phyloP scores from a whole-genome alignment of 2,329 filamentous ascomycete genomes.

The Elsinoe ampelina region DNA sequence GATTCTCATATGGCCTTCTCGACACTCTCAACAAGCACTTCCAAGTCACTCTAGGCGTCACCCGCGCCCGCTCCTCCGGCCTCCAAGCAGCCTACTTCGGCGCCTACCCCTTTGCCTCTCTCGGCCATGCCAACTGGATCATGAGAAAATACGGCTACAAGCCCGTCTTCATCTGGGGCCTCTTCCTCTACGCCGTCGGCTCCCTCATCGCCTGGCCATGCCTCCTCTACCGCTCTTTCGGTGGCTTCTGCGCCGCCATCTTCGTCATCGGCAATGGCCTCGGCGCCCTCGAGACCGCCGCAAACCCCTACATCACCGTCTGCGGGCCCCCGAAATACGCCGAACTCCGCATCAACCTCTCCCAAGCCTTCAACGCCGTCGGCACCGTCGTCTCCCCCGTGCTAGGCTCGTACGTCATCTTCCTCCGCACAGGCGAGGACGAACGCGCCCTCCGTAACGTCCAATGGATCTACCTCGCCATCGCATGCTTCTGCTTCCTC shows the following conservation, averaged over 20 bases:
- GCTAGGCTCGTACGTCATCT: slow-evolving; percentile 53
- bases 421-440: slow-evolving; percentile 44
- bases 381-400: slow-evolving; percentile 52
- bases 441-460: slow-evolving; percentile 47
- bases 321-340: slow-evolving; percentile 52
- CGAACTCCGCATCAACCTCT: slow-evolving; percentile 50
- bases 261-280: slow-evolving; percentile 46
- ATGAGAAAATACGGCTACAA: slow-evolving; percentile 42
- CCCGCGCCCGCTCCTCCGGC: slow-evolving; percentile 35
- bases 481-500: slow-evolving; percentile 50
- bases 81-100: slow-evolving; percentile 43
- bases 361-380: slow-evolving; percentile 50
- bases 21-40: slow-evolving; percentile 39
- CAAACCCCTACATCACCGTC: slow-evolving; percentile 45
- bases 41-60: slow-evolving; percentile 36
- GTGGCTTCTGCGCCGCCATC: slow-evolving; percentile 51
- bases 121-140: slow-evolving; percentile 41
- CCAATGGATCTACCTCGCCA: slow-evolving; percentile 56
- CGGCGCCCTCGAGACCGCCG: slow-evolving; percentile 49
- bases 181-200: slow-evolving; percentile 48
- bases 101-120: slow-evolving; percentile 41
- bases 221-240: slow-evolving; percentile 46
- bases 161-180: slow-evolving; percentile 41
- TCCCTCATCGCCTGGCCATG: slow-evolving; percentile 51
- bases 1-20: slow-evolving; percentile 45